phyloP scores from a whole-genome alignment of 768 basidiomycete genomes.

The Butyriboletus loyo region DNA sequence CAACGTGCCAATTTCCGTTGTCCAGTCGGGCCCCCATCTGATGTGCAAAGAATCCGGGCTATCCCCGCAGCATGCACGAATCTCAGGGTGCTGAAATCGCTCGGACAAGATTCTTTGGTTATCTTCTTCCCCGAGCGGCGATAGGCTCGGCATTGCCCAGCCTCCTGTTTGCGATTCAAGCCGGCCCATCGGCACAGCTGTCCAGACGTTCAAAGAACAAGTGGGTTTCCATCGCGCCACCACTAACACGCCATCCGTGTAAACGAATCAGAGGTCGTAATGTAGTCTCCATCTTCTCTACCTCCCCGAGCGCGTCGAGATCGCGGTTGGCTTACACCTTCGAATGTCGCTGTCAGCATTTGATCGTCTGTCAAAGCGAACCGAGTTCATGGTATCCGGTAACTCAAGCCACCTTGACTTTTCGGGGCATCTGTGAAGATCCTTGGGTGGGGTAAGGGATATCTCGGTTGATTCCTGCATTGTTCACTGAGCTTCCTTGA shows the following conservation, averaged over 20 bases:
- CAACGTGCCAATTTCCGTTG: constrained; percentile 6
- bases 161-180: not conserved
- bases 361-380: not conserved
- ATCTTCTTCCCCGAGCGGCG: not conserved
- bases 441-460: not conserved
- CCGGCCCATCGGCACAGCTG: not conserved
- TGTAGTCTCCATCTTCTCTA: not conserved
- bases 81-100: not conserved
- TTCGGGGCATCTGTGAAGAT: not conserved
- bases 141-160: not conserved
- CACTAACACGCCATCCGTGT: not conserved
- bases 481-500: not conserved
- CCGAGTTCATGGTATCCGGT: not conserved
- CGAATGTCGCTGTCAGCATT: not conserved
- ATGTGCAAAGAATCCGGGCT: not conserved
- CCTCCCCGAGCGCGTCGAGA: not conserved
- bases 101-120: not conserved
- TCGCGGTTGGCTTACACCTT: not conserved
- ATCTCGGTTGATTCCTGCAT: not conserved
- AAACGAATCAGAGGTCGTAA: not conserved
- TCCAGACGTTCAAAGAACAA: not conserved
- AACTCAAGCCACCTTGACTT: not conserved
- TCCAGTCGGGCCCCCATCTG: not conserved
- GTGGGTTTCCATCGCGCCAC: not conserved
- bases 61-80: not conserved